A percentile compares a stretch with the other conserved stretches of the same genome.
Evolutionary conservation across 78 protist genomes (phyloP).

Genomic region (Chrysochromulina parva): DNA sequence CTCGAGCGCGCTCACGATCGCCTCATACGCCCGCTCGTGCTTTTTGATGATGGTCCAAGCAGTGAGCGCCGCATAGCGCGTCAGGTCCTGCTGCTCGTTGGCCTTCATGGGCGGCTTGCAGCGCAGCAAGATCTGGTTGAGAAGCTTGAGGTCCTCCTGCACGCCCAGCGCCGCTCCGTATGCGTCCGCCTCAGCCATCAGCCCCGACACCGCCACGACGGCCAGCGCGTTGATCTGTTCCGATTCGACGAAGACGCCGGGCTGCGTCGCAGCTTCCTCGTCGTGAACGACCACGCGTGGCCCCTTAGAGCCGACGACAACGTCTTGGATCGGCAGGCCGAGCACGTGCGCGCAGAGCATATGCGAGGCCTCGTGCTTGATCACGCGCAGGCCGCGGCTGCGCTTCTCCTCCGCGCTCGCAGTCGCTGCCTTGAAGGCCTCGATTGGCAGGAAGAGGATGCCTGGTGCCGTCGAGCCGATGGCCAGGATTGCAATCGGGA

Average conservation of each 20-base stretch:
- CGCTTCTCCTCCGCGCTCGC: background rate
- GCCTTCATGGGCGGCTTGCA: background rate
- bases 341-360: background rate
- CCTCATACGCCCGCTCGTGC: background rate
- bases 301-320: background rate
- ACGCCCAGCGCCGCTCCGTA: background rate
- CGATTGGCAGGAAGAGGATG: background rate
- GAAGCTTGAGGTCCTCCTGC: background rate
- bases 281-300: background rate
- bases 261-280: background rate
- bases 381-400: background rate
- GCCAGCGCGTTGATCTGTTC: background rate
- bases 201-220: background rate
- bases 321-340: background rate
- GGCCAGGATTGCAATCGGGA: background rate
- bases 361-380: background rate
- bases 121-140: background rate
- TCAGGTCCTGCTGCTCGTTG: background rate
- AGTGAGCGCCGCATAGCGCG: constrained; percentile 21
- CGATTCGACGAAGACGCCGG: background rate
- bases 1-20: background rate
- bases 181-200: background rate
- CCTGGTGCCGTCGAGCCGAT: background rate
- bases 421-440: background rate
- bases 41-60: background rate